Base-by-base conservation (phyloP, 345 rosid species). In the Rhizophora apiculata region DNA sequence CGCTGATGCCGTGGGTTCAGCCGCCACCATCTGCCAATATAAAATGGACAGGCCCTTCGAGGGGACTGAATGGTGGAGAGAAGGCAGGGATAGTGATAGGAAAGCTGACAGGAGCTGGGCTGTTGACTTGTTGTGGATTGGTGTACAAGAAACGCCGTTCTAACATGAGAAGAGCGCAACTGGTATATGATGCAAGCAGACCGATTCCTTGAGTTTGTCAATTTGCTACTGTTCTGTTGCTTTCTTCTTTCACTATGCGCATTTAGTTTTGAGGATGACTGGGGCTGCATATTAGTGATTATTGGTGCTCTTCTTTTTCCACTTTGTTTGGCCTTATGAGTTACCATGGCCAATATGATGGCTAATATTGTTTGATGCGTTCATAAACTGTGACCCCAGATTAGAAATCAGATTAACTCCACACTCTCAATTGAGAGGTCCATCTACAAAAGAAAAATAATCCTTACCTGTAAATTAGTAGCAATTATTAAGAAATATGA, bases 121-220 rank as follows among this genome's bases (percentile, higher is more conserved):
- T 60, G 30, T 8, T 73, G 26, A 55, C 51, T 0, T 37, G 10
- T 20, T 64, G 62, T 60, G 71, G 67, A 22, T 6, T 73, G 48
- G 55, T 73, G 6, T 73, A 61, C 62, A 73, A 61, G 76, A 73
- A 73, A 39, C 71, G 76, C 13, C 55, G 61, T 1, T 63, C 20
- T 18, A 73, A 67, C 39, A 32, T 61, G 18, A 66, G 67, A 53
- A 66, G 71, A 37, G 30, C 48, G 6, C 48, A 6, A n/a, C 36
- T 49, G 56, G 71, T 62, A 48, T 36, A 0, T 39, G 54, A 64
- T 24, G 56, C 71, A 7, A 60, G 57, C 67, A 65, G 56, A 43
- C 24, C 59, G 24, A 21, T 21, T 65, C 49, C 31, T 72, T 65
- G 34, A 46, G 6, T 24, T 62, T 54, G 46, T 37, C 51, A 46